phyloP scores from a whole-genome alignment of 768 basidiomycete genomes.

The Suillus fuscotomentosus region DNA sequence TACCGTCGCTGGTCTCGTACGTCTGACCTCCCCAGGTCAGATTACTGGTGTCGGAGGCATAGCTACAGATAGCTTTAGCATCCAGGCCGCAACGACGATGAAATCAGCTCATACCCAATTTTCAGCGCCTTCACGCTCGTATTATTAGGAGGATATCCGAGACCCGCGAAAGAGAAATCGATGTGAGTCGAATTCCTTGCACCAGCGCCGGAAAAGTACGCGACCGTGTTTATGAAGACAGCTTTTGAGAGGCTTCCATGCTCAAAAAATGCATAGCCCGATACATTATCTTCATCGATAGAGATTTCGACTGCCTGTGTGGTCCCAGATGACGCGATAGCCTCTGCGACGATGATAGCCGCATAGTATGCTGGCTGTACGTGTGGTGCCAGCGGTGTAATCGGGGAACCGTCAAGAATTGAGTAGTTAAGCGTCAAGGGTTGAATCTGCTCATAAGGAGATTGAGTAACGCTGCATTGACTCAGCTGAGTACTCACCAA shows the following conservation, averaged over 20 bases:
- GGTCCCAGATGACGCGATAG: constrained; percentile 46
- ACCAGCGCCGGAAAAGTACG: constrained; percentile 40
- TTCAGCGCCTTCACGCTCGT: constrained; percentile 48
- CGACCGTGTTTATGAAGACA: constrained; percentile 58
- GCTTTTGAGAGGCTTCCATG: constrained; percentile 31
- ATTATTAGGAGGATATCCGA: background rate
- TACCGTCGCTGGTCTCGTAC: constrained; percentile 50
- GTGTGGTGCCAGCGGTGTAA: constrained; percentile 54
- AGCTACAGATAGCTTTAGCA: constrained; percentile 25
- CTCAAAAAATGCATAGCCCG: constrained; percentile 36
- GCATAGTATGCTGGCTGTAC: constrained; percentile 69
- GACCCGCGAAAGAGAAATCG: background rate
- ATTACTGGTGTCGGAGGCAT: constrained; percentile 49
- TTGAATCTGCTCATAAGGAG: constrained; percentile 48
- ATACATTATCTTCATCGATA: constrained; percentile 42
- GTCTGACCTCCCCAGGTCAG: constrained; percentile 49
- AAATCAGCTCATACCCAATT: constrained; percentile 36
- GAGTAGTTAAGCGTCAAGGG: constrained; percentile 58
- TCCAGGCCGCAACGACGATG: background rate
- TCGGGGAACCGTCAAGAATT: constrained; percentile 50
- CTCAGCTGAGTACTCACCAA: constrained; percentile 35
- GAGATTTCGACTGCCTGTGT: constrained; percentile 46
- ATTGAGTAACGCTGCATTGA: background rate
- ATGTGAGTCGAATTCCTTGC: constrained; percentile 15
- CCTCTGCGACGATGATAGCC: constrained; percentile 57